These are phyloP conservation scores for Rhinocladiella mackenziei DNA, from an alignment of 2,329 filamentous ascomycete species.

Conservation along the genomic window DNA sequence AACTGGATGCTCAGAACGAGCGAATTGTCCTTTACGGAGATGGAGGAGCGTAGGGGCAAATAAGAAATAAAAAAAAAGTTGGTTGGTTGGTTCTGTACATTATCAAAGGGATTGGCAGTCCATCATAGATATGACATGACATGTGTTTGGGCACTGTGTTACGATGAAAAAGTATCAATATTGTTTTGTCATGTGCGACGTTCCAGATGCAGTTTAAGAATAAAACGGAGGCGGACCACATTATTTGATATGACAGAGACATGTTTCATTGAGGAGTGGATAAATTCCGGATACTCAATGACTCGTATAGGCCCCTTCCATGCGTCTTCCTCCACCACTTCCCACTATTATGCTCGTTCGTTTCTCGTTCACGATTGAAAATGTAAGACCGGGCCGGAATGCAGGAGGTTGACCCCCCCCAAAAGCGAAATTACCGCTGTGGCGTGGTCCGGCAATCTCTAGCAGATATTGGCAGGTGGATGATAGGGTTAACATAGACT, in stretches of 20 bases:
- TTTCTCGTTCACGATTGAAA: too few species aligned
- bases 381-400: neutral
- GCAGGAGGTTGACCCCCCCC: slow-evolving; percentile 1
- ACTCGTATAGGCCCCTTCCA: neutral
- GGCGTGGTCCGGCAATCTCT: slow-evolving; percentile 19
- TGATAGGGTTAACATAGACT: neutral
- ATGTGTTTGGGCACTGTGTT: too few species aligned
- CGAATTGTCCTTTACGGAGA: slow-evolving; percentile 27
- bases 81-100: slow-evolving; percentile 14
- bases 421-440: slow-evolving; percentile 6
- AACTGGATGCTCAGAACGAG: slow-evolving; percentile 47
- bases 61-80: slow-evolving; percentile 1
- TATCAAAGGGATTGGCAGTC: too few species aligned
- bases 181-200: too few species aligned
- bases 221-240: too few species aligned
- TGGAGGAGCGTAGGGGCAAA: neutral
- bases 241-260: slow-evolving; percentile 6
- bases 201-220: too few species aligned
- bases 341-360: neutral
- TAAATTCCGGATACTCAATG: too few species aligned
- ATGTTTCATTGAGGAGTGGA: slow-evolving; percentile 9
- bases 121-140: too few species aligned
- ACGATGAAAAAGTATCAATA: neutral
- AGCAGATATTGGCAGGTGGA: neutral
- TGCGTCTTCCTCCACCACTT: neutral